A percentile compares a stretch with the other conserved stretches of the same genome.
These are phyloP conservation scores for Geotrichum cucujoidarum DNA, from an alignment of 1,139 yeast species.

Conservation along the genomic window DNA sequence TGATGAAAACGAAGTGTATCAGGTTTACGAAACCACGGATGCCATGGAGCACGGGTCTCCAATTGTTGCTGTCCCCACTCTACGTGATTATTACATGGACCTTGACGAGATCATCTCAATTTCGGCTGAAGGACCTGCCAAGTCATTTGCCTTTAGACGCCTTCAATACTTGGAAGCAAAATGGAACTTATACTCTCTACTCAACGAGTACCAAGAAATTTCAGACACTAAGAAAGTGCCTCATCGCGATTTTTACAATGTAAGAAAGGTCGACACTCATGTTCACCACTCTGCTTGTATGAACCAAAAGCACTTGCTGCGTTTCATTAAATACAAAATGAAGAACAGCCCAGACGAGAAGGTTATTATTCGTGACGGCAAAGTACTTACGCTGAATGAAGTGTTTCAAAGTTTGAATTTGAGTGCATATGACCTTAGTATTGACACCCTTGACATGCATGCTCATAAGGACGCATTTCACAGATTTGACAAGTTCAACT, in stretches of 20 bases:
- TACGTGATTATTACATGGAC: slow-evolving; percentile 80
- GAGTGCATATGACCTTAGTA: slow-evolving; percentile 90
- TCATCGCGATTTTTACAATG: slow-evolving; percentile 96
- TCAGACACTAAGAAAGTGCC: slow-evolving; percentile 80
- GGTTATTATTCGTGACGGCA: slow-evolving; percentile 90
- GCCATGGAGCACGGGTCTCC: slow-evolving; percentile 33
- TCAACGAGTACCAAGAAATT: slow-evolving; percentile 90
- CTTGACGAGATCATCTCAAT: slow-evolving; percentile 63
- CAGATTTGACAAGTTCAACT: slow-evolving; percentile 93
- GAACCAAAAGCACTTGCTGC: slow-evolving; percentile 93
- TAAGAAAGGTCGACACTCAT: slow-evolving; percentile 97
- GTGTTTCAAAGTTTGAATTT: slow-evolving; percentile 87
- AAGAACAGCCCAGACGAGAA: slow-evolving; percentile 77
- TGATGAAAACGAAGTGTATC: slow-evolving; percentile 64
- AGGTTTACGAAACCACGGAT: slow-evolving; percentile 47
- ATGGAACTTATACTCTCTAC: slow-evolving; percentile 83
- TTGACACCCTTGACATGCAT: slow-evolving; percentile 98
- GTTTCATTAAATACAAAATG: slow-evolving; percentile 89
- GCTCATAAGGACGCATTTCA: slow-evolving; percentile 98
- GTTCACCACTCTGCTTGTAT: slow-evolving; percentile 98
- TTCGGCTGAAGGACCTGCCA: slow-evolving; percentile 94
- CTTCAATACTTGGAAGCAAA: slow-evolving; percentile 91
- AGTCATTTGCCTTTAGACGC: slow-evolving; percentile 91
- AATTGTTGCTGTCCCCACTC: slow-evolving; percentile 63
- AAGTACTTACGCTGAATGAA: slow-evolving; percentile 75